These are phyloP conservation scores for Fusarium circinatum DNA, from an alignment of 2,329 filamentous ascomycete species.

Conservation along the genomic window DNA sequence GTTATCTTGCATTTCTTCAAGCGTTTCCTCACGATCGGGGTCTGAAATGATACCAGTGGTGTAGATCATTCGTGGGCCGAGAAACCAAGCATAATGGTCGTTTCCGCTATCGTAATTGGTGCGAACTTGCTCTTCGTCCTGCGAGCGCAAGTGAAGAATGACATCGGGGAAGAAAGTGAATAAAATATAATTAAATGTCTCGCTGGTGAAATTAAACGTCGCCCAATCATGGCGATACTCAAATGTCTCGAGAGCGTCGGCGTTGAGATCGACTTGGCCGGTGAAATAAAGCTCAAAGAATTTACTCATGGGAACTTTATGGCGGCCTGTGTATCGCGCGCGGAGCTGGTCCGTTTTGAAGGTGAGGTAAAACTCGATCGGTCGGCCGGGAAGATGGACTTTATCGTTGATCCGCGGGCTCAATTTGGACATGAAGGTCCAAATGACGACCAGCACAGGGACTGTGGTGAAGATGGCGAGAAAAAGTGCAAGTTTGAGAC, in stretches of 20 bases:
- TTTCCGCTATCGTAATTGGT: conserved; percentile 96
- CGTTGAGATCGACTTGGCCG: conserved; percentile 90
- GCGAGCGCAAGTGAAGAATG: conserved; percentile 86
- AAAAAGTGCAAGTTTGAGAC: conserved; percentile 87
- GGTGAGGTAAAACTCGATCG: conserved; percentile 86
- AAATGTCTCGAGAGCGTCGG: conserved; percentile 83
- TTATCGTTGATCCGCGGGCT: conserved; percentile 92
- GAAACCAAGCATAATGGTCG: conserved; percentile 97
- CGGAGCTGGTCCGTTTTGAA: conserved; percentile 70
- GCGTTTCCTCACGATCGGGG: conserved; percentile 82
- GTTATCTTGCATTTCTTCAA: conserved; percentile 97
- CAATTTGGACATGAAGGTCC: conserved; percentile 79
- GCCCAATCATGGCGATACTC: conserved; percentile 97
- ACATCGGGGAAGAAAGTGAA: conserved; percentile 86
- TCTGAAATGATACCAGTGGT: conserved; percentile 92
- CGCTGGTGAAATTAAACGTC: conserved; percentile 85
- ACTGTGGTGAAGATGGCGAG: conserved; percentile 79
- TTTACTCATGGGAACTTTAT: conserved; percentile 85
- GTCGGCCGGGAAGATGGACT: conserved; percentile 81
- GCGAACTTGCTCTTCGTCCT: conserved; percentile 96
- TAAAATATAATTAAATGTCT: conserved; percentile 85
- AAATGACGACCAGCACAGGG: conserved; percentile 82
- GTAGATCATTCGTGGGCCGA: conserved; percentile 97
- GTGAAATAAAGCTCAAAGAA: conserved; percentile 97
- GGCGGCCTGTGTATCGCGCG: conserved; percentile 75